Conservation (phyloP, 2,329 filamentous ascomycete genomes). For the Trichoderma pleuroti region DNA sequence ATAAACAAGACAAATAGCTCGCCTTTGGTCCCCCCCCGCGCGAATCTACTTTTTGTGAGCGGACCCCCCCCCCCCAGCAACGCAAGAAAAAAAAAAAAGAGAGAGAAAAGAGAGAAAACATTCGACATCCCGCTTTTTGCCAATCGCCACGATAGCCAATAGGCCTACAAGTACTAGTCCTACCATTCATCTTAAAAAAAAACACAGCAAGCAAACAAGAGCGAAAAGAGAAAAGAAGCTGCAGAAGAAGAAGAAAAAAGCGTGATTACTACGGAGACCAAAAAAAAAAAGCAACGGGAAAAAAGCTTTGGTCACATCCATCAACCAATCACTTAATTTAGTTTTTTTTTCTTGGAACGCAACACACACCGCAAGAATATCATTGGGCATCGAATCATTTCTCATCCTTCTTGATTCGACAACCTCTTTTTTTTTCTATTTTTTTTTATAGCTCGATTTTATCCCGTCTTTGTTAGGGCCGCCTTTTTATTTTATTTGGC, state of each 20-base stretch:
- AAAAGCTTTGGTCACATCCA: neutral
- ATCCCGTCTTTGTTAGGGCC: neutral
- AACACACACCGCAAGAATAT: slow-evolving; percentile 14
- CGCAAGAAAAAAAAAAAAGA: neutral
- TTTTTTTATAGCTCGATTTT: neutral
- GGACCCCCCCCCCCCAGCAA: neutral
- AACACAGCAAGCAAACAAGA: neutral
- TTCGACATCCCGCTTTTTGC: slow-evolving; percentile 10
- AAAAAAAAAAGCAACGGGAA: neutral
- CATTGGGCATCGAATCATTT: slow-evolving; percentile 8
- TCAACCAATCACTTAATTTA: slow-evolving; percentile 1
- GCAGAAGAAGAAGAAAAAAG: neutral
- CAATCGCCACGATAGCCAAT: neutral
- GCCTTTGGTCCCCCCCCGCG: neutral
- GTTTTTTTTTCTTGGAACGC: neutral
- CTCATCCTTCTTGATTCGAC: slow-evolving; percentile 3
- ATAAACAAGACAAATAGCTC: slow-evolving; percentile 21
- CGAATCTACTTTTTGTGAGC: neutral
- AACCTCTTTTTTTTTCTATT: neutral
- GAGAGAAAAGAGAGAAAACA: neutral
- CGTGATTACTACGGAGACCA: neutral
- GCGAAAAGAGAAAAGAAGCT: neutral
- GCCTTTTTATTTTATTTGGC: neutral
- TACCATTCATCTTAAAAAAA: neutral
- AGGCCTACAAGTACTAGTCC: neutral